A percentile compares a stretch with the other conserved stretches of the same genome.
Evolutionary conservation across 2,329 filamentous ascomycete species (phyloP).

Genomic region (Fusarium haematococcum): DNA sequence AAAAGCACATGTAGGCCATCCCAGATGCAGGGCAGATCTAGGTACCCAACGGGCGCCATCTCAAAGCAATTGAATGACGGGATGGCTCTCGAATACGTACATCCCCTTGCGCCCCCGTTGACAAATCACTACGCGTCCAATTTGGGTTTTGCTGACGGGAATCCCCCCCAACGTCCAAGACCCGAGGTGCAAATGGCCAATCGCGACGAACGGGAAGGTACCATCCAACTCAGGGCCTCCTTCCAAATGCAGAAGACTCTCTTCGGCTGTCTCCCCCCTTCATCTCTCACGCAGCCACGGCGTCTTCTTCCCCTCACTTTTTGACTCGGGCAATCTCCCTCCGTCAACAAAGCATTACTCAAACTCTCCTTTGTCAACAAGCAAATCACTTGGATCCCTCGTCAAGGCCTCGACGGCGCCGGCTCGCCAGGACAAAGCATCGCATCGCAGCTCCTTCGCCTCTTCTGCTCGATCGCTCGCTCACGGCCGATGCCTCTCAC

Average conservation of each 20-base stretch:
- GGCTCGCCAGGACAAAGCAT: background rate
- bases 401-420: background rate
- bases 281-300: conserved; percentile 36
- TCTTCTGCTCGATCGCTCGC: background rate
- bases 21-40: background rate
- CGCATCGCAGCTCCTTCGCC: background rate
- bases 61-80: background rate
- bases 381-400: background rate
- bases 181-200: conserved; percentile 30
- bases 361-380: conserved; percentile 27
- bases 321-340: conserved; percentile 36
- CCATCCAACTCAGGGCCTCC: conserved; percentile 33
- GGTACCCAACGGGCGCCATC: background rate
- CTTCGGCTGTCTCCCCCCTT: conserved; percentile 38
- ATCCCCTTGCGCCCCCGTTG: conserved; percentile 25
- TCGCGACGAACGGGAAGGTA: conserved; percentile 32
- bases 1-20: background rate
- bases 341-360: conserved; percentile 30
- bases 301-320: conserved; percentile 38
- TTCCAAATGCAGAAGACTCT: conserved; percentile 37
- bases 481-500: background rate
- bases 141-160: conserved; percentile 33
- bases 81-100: conserved; percentile 6
- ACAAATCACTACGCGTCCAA: conserved; percentile 36
- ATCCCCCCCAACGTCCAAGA: conserved; percentile 20